Percentiles rank a stretch among this genome's conserved stretches.
These are phyloP conservation scores for Ruellia speciosa DNA, from an alignment of 305 asterid genomes.

Conservation along the genomic window DNA sequence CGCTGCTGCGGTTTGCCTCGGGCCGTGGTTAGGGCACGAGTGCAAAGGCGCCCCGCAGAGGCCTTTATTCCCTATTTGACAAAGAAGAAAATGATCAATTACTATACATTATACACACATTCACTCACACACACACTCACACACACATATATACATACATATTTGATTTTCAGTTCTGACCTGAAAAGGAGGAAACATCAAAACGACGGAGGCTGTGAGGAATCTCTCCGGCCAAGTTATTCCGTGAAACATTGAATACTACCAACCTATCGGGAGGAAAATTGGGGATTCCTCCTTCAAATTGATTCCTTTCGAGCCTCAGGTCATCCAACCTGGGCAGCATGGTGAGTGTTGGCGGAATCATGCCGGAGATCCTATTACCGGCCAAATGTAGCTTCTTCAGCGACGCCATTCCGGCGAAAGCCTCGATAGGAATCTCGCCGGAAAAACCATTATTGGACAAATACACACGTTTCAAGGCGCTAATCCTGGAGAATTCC, in stretches of 20 bases:
- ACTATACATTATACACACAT: background rate
- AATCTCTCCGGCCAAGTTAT: constrained; percentile 50
- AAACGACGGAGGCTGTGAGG: constrained; percentile 37
- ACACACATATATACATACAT: background rate
- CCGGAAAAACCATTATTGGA: constrained; percentile 68
- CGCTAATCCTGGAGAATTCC: constrained; percentile 30
- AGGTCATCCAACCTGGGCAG: constrained; percentile 58
- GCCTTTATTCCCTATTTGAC: constrained; percentile 43
- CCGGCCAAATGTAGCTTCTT: constrained; percentile 67
- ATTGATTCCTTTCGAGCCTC: constrained; percentile 47
- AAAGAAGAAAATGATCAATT: background rate
- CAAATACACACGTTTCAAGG: constrained; percentile 46
- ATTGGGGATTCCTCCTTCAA: constrained; percentile 47
- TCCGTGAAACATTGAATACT: constrained; percentile 40
- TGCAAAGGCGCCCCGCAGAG: constrained; percentile 69
- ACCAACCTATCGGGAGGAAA: constrained; percentile 35
- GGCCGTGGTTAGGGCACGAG: constrained; percentile 23
- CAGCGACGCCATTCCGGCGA: constrained; percentile 53
- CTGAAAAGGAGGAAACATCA: constrained; percentile 42
- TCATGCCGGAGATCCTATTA: constrained; percentile 49
- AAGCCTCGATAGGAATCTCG: constrained; percentile 32
- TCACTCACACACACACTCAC: too few species aligned
- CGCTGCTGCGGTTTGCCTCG: constrained; percentile 23
- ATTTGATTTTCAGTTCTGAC: constrained; percentile 19
- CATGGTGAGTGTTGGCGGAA: constrained; percentile 39